These are phyloP conservation scores for Taxillus chinensis DNA, from an alignment of 164 flowering plant genomes.

Conservation along the genomic window DNA sequence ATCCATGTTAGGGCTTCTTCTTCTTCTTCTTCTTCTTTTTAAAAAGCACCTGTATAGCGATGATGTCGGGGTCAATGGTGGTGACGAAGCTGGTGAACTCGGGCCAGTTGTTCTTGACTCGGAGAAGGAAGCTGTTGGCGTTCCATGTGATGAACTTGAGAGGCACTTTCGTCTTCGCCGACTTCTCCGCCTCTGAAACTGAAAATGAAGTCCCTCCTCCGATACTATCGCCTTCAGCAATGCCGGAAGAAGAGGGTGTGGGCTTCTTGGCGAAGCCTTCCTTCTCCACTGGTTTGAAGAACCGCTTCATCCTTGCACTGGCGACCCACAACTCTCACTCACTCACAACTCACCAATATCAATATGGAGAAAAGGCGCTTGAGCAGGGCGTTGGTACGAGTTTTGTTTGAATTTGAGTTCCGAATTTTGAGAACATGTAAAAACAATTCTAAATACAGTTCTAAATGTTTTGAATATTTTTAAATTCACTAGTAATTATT, in stretches of 20 bases:
- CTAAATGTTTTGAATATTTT: too few species aligned
- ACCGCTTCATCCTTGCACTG: slow-evolving; percentile 55
- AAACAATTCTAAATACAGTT: too few species aligned
- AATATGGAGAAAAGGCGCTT: too few species aligned
- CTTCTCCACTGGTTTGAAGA: slow-evolving; percentile 76
- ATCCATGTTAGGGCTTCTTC: too few species aligned
- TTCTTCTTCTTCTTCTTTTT: too few species aligned
- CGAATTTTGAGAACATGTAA: too few species aligned
- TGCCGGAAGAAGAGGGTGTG: slow-evolving; percentile 26
- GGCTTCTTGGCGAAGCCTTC: slow-evolving; percentile 64
- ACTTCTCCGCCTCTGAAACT: slow-evolving; percentile 6
- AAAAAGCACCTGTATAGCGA: slow-evolving; percentile 69
- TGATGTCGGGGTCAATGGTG: slow-evolving; percentile 73
- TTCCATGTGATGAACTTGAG: slow-evolving; percentile 90
- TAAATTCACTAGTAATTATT: too few species aligned
- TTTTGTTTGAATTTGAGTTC: too few species aligned
- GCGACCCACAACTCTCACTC: neutral
- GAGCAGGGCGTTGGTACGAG: too few species aligned
- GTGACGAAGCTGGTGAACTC: slow-evolving; percentile 60
- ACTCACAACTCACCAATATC: too few species aligned
- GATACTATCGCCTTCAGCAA: slow-evolving; percentile 9
- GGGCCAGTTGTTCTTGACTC: slow-evolving; percentile 81
- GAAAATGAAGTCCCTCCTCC: neutral
- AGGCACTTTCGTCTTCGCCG: slow-evolving; percentile 42
- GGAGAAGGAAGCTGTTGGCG: slow-evolving; percentile 86